Base-by-base conservation (phyloP, 352 stramenopile genomes). In the Phytophthora cajani region DNA sequence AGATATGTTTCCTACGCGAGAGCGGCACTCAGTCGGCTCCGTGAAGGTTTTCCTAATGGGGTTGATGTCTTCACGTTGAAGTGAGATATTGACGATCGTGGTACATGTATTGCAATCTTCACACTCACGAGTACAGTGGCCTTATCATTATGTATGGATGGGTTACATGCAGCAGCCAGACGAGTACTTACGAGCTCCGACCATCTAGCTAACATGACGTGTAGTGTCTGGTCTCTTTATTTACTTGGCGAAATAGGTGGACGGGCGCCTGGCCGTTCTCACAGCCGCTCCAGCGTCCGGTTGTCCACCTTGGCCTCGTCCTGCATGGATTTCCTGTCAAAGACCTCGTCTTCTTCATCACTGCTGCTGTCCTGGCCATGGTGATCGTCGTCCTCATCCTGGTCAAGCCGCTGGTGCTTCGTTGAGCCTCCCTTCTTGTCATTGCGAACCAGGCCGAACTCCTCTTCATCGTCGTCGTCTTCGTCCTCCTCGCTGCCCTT, bases 331-430 rank as follows among this genome's bases (percentile, higher is more conserved):
- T 82, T 75, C 14, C 74, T 72, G 33, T 91, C 82, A 63, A 93
- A 93, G 49, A 92, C 87, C 64, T 91, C 86, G 58, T 91, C 84
- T 38, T 91, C 85, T n/a, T 89, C 80, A 32, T 90, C 80, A 27
- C 84, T 85, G 53, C 71, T 79, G 49, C 74, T 77, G 16, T 77
- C 42, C 42, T 49, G 42, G 42, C 42, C 52, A 17, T 77, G 57
- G 52, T 78, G 50, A 46, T 81, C 67, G 21, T 79, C 69, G n/a
- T 83, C 74, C 1, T 76, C 67, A 2, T 78, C 61, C 42, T 81
- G 64, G 19, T 79, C 64, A n/a, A 82, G 71, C 1, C 72, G 73
- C 38, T 82, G 69, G 33, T 78, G 71, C 53, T 89, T 90, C 8
- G 67, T 63, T 19, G 72, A 68, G 2, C 57, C 30, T 30, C 74